phyloP scores from a whole-genome alignment of 352 stramenopile genomes.

The Phytophthora crassamura region DNA sequence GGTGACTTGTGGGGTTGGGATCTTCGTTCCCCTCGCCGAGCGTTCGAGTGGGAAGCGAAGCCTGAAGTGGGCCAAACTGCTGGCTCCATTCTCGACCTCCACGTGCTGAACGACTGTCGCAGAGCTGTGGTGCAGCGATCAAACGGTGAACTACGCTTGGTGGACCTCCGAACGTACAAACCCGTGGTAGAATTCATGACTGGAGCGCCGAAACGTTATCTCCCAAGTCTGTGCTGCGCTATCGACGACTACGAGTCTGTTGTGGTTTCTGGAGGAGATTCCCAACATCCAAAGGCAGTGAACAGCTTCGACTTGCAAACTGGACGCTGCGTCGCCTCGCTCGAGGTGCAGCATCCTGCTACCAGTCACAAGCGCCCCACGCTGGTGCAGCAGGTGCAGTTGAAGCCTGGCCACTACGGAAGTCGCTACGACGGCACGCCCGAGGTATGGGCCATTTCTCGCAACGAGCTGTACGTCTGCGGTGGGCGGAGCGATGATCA shows the following conservation, averaged over 20 bases:
- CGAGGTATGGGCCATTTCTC: conserved; percentile 52
- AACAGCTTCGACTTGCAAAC: conserved; percentile 41
- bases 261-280: conserved; percentile 43
- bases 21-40: conserved; percentile 36
- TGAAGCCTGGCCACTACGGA: conserved; percentile 17
- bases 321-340: conserved; percentile 27
- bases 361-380: conserved; percentile 13
- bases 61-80: neutral
- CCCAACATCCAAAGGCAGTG: conserved; percentile 23
- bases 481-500: conserved; percentile 15
- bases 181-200: conserved; percentile 43
- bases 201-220: conserved; percentile 37
- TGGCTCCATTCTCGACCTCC: conserved; percentile 42
- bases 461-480: conserved; percentile 47
- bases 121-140: conserved; percentile 54
- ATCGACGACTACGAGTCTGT: conserved; percentile 43
- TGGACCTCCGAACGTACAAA: conserved; percentile 56
- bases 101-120: conserved; percentile 49
- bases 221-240: conserved; percentile 44
- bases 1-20: conserved; percentile 63
- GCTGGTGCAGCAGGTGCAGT: conserved; percentile 48
- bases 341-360: conserved; percentile 16
- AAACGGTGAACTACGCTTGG: conserved; percentile 46
- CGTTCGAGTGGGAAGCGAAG: conserved; percentile 32
- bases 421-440: conserved; percentile 24